Conservation (phyloP, 345 rosid genomes). For the Raphanus raphanistrum region DNA sequence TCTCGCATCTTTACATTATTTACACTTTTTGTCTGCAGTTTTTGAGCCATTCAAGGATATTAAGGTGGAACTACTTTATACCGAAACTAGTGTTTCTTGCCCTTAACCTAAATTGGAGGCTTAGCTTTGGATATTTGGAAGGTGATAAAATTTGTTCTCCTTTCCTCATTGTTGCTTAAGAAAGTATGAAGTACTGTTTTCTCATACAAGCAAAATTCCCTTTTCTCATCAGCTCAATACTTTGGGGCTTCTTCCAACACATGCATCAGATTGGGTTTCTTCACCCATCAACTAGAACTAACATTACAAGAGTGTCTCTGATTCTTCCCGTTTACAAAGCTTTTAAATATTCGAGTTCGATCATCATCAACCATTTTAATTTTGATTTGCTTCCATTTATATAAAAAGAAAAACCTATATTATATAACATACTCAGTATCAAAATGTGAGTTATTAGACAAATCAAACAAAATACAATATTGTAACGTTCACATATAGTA, state of each 20-base stretch:
- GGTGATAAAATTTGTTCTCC: slow-evolving; percentile 45
- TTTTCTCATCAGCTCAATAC: slow-evolving; percentile 69
- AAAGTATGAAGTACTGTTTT: neutral
- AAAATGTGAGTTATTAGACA: neutral
- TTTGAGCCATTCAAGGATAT: slow-evolving; percentile 95
- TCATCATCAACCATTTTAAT: neutral
- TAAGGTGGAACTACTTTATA: slow-evolving; percentile 77
- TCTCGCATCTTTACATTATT: neutral
- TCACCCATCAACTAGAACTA: slow-evolving; percentile 44
- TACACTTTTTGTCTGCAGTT: slow-evolving; percentile 49
- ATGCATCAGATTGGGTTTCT: slow-evolving; percentile 99
- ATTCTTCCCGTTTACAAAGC: slow-evolving; percentile 53
- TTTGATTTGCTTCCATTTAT: neutral
- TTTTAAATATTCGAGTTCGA: slow-evolving; percentile 26
- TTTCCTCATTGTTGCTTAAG: neutral
- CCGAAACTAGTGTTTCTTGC: slow-evolving; percentile 90
- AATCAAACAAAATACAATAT: neutral
- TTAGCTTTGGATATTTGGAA: slow-evolving; percentile 95
- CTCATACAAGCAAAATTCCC: neutral
- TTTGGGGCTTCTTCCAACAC: slow-evolving; percentile 96
- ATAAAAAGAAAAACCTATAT: neutral
- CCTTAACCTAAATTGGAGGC: slow-evolving; percentile 74
- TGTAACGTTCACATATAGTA: too few relatives aligned
- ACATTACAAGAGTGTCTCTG: slow-evolving; percentile 73
- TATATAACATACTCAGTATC: neutral